Base-by-base conservation (phyloP, 2,329 filamentous ascomycete species). In the Cercospora brassicicola region DNA sequence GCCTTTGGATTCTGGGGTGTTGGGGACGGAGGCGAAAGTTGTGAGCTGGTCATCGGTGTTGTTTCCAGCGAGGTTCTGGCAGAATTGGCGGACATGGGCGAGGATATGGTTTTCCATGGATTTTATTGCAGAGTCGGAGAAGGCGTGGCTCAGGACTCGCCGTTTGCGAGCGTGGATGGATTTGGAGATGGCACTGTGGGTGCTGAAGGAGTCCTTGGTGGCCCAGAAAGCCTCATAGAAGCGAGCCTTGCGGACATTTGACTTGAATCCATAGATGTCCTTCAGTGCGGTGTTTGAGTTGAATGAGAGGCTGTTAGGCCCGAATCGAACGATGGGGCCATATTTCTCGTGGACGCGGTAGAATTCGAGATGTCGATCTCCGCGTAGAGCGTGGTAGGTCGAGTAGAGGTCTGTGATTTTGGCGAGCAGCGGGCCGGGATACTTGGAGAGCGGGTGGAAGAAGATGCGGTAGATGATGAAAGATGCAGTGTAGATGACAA, bases 291-390 rank as follows among this genome's bases (percentile, higher is more conserved):
- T 85, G 69, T 86, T 86, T 64, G 88, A 89, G 83, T 95, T 94
- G 81, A 96, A 87, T 0, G 89, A 92, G 51, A 96, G 81, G 68
- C 87, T 88, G 78, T 93, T 92, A 55, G 92, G 92, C 0, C 90
- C 91, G 72, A 90, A 91, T 30, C 92, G 90, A n/a, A 94, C 90
- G 61, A 88, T 78, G n/a, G 83, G 81, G 73, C 88, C 87, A 75
- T 96, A 93, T 76, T 85, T 84, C 73, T 89, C 82, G 78, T 96
- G 92, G 73, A 90, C 83, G 31, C 85, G 83, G 82, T 64, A 73
- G 66, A 75, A 73, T n/a, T 73, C 66, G 33, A 76, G 68, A 67
- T 76, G 76, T 1, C 71, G 70, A 57, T 76, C 72, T 53, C 75
- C 75, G 20, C 69, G 71, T 45, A 71, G 71, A 1, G 75, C 73